Evolutionary conservation across 345 rosid genomes (phyloP).

Genomic region (Syzygium aromaticum): DNA sequence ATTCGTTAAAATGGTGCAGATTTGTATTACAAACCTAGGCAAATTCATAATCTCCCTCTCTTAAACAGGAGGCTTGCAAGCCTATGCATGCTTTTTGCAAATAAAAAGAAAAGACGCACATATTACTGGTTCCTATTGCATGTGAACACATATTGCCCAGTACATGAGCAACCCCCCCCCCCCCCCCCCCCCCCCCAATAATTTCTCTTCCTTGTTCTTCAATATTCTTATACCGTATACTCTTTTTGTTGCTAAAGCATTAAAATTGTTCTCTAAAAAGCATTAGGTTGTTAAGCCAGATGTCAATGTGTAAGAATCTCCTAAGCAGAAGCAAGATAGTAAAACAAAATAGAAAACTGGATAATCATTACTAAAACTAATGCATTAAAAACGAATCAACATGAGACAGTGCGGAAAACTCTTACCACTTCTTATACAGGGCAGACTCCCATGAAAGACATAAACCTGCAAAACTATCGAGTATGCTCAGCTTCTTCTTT

Average conservation of each 20-base stretch:
- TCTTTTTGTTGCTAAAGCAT: neutral
- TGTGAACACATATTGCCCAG: neutral
- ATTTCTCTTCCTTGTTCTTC: neutral
- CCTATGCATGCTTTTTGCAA: neutral
- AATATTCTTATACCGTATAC: neutral
- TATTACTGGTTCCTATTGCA: neutral
- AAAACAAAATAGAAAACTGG: neutral
- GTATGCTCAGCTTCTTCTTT: neutral
- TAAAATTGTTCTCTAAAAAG: neutral
- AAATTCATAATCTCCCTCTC: neutral
- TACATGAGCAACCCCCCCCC: neutral
- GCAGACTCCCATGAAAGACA: slow-evolving; percentile 77
- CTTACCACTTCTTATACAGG: slow-evolving; percentile 78
- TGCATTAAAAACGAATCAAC: neutral
- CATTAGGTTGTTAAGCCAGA: neutral
- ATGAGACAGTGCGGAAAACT: neutral
- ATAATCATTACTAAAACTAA: neutral
- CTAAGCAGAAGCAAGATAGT: neutral
- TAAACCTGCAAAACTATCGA: slow-evolving; percentile 46
- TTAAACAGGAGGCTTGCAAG: neutral
- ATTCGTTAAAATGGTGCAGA: neutral
- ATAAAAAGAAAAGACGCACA: neutral
- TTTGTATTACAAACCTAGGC: neutral
- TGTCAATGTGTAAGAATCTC: neutral
- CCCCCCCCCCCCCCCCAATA: neutral